phyloP scores from a whole-genome alignment of 2,329 filamentous ascomycete species.

The Ophioceras dolichostomum region DNA sequence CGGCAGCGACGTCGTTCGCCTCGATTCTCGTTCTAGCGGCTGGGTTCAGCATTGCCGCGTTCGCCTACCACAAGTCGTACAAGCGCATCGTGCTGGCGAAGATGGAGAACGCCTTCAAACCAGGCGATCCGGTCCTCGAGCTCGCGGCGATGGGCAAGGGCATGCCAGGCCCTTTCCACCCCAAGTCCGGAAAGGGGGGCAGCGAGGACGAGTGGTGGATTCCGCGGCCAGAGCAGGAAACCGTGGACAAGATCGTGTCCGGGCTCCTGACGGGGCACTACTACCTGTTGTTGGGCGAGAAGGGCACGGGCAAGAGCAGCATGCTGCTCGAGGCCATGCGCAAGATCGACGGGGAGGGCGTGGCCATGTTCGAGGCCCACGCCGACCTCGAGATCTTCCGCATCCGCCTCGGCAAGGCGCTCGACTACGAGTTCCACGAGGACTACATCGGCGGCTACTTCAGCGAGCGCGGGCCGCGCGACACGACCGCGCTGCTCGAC shows the following conservation, averaged over 20 bases:
- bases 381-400: constrained; percentile 92
- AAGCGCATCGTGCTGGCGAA: constrained; percentile 85
- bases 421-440: constrained; percentile 95
- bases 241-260: constrained; percentile 70
- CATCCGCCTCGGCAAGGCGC: constrained; percentile 78
- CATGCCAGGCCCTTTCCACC: constrained; percentile 27
- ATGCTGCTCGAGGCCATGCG: constrained; percentile 95
- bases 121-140: constrained; percentile 81
- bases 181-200: constrained; percentile 6
- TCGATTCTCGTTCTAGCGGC: constrained; percentile 60
- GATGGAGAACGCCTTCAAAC: constrained; percentile 83
- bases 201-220: constrained; percentile 61
- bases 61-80: constrained; percentile 72
- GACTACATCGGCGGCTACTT: constrained; percentile 97
- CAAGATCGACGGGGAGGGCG: constrained; percentile 76
- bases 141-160: constrained; percentile 57
- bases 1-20: constrained; percentile 63
- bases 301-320: constrained; percentile 91
- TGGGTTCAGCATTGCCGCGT: constrained; percentile 55
- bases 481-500: constrained; percentile 83
- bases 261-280: constrained; percentile 72
- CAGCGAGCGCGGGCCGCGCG: constrained; percentile 82
- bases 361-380: constrained; percentile 94
- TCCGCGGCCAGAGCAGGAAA: constrained; percentile 65
- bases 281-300: constrained; percentile 84